Conservation (phyloP, 208 protist genomes). For the Leptomonas pyrrhocoris region DNA sequence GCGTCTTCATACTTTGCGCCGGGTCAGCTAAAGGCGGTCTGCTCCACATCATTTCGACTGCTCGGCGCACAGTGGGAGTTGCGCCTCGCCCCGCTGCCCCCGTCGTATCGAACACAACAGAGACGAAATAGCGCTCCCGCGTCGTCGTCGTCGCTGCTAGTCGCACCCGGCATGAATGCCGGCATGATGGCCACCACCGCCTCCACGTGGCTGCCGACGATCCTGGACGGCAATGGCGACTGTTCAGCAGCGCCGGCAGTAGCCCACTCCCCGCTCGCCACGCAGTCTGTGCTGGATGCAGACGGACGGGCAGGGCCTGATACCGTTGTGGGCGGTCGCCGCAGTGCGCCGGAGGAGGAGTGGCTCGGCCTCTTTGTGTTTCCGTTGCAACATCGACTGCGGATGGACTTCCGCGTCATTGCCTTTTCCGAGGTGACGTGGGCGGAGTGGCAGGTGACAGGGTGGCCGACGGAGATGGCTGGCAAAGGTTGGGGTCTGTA, state of each 20-base stretch:
- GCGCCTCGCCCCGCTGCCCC: slow-evolving; percentile 51
- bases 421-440: slow-evolving; percentile 73
- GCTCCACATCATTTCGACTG: slow-evolving; percentile 59
- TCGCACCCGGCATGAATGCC: slow-evolving; percentile 4
- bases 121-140: not conserved
- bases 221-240: not conserved
- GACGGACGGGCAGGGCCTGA: not conserved
- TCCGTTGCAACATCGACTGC: slow-evolving; percentile 50
- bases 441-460: slow-evolving; percentile 70
- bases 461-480: slow-evolving; percentile 50
- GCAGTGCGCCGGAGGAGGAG: slow-evolving; percentile 39
- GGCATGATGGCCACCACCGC: slow-evolving; percentile 14
- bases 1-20: slow-evolving; percentile 59
- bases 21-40: slow-evolving; percentile 59
- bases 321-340: not conserved
- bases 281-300: not conserved
- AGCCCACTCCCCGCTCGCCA: slow-evolving; percentile 13
- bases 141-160: not conserved
- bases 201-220: not conserved
- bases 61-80: slow-evolving; percentile 70
- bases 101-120: slow-evolving; percentile 7
- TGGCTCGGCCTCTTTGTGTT: slow-evolving; percentile 74
- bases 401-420: slow-evolving; percentile 76
- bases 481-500: slow-evolving; percentile 79
- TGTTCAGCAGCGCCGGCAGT: not conserved